Evolutionary conservation across 495 filamentous ascomycete species (phyloP).

Genomic region (Staphylotrichum tortipilum): DNA sequence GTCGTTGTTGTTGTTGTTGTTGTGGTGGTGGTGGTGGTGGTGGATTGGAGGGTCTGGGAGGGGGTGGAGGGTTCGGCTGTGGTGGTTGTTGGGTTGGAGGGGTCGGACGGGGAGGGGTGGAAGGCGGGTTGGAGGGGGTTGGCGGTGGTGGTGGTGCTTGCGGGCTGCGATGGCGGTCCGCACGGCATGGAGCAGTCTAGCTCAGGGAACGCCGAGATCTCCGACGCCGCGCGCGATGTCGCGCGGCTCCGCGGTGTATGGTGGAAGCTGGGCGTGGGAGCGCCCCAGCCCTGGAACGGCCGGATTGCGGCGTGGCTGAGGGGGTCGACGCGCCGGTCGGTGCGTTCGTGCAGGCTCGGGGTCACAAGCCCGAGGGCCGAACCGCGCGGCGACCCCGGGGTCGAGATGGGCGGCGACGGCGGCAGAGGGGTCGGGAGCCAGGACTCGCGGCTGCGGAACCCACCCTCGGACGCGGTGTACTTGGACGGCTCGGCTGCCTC

Average conservation of each 20-base stretch:
- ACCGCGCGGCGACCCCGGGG: conserved; percentile 32
- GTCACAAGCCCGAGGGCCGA: too few relatives aligned
- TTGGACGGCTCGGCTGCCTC: conserved; percentile 8
- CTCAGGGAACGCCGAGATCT: conserved; percentile 9
- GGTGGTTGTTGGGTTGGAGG: background rate
- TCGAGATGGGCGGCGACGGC: conserved; percentile 40
- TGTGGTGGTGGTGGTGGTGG: background rate
- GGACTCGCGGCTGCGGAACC: conserved; percentile 51
- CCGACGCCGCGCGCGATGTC: conserved; percentile 5
- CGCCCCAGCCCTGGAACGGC: conserved; percentile 14
- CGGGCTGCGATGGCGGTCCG: background rate
- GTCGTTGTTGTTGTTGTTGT: background rate
- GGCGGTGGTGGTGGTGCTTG: background rate
- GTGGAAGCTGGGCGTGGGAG: background rate
- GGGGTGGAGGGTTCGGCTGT: background rate
- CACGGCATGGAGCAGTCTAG: conserved; percentile 1
- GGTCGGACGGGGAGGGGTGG: too few relatives aligned
- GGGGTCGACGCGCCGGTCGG: background rate
- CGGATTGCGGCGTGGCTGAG: conserved; percentile 32
- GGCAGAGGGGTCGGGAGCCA: conserved; percentile 45
- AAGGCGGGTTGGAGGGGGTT: background rate
- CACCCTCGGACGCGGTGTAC: conserved; percentile 27
- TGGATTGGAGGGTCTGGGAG: conserved; percentile 2
- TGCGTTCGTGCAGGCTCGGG: too few relatives aligned
- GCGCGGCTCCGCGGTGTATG: conserved; percentile 5